phyloP scores from a whole-genome alignment of 2,329 filamentous ascomycete genomes.

The Raffaelea albimanens region DNA sequence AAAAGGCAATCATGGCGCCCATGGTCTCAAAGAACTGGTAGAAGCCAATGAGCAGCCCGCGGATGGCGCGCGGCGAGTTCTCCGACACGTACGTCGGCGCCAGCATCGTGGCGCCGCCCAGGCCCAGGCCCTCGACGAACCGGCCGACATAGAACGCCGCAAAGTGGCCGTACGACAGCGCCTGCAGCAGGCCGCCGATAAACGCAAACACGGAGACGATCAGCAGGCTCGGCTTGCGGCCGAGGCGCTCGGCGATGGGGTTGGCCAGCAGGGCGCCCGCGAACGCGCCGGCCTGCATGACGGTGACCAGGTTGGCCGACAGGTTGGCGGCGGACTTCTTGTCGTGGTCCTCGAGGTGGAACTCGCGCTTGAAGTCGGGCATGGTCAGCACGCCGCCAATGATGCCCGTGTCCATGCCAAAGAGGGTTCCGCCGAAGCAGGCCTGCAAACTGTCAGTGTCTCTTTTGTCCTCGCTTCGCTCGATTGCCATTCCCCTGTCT shows the following conservation, averaged over 20 bases:
- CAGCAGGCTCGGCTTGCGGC: conserved; percentile 22
- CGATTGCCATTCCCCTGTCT: no score
- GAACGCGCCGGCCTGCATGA: conserved; percentile 17
- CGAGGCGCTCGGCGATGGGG: conserved; percentile 19
- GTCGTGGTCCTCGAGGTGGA: conserved; percentile 32
- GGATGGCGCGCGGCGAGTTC: conserved; percentile 48
- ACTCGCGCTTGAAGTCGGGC: conserved; percentile 30
- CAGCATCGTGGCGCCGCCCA: conserved; percentile 44
- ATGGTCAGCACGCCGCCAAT: conserved; percentile 19
- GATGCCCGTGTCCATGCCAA: conserved; percentile 19
- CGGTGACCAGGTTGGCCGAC: conserved; percentile 16
- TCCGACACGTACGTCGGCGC: conserved; percentile 53
- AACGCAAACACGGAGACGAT: conserved; percentile 19
- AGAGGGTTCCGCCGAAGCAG: conserved; percentile 17
- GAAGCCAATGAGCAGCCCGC: conserved; percentile 49
- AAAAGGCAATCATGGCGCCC: conserved; percentile 42
- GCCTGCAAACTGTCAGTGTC: conserved; percentile 2
- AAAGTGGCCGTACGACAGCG: conserved; percentile 20
- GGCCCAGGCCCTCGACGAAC: conserved; percentile 43
- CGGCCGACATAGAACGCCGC: conserved; percentile 22
- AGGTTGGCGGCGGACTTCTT: conserved; percentile 12
- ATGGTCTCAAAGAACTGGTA: conserved; percentile 50
- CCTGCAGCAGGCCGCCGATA: conserved; percentile 22
- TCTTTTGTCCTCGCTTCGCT: no score
- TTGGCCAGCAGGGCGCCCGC: conserved; percentile 15